Evolutionary conservation across 345 rosid species (phyloP).

Genomic region (Carallia pectinifolia): DNA sequence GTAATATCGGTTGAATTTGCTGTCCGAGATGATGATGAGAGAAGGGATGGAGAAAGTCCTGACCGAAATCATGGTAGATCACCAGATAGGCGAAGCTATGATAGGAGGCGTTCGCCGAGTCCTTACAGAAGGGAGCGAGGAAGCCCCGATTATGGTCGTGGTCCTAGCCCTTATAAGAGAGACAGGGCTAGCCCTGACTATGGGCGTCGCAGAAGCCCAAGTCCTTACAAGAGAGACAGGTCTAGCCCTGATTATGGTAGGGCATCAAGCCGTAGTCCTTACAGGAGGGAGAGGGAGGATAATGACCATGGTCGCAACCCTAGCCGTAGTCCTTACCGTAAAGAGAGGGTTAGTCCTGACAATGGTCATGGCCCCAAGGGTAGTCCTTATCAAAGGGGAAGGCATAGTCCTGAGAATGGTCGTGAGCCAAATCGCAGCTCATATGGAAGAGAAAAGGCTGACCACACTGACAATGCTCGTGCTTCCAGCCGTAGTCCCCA

Average conservation of each 20-base stretch:
- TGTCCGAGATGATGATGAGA: slow-evolving; percentile 80
- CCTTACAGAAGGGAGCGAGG: slow-evolving; percentile 83
- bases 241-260: slow-evolving; percentile 58
- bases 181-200: slow-evolving; percentile 79
- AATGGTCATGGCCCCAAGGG: slow-evolving; percentile 43
- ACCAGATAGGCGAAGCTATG: slow-evolving; percentile 61
- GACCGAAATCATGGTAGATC: slow-evolving; percentile 74
- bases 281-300: slow-evolving; percentile 38
- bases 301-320: slow-evolving; percentile 41
- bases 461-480: slow-evolving; percentile 37
- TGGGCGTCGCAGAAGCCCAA: slow-evolving; percentile 61
- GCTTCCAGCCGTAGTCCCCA: slow-evolving; percentile 45
- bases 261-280: slow-evolving; percentile 43
- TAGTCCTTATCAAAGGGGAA: slow-evolving; percentile 55
- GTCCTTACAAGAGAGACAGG: slow-evolving; percentile 56
- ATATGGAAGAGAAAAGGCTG: slow-evolving; percentile 32
- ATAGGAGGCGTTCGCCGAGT: slow-evolving; percentile 70
- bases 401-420: slow-evolving; percentile 21
- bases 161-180: slow-evolving; percentile 53
- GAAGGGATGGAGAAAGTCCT: slow-evolving; percentile 62
- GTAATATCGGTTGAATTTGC: slow-evolving; percentile 96
- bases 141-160: slow-evolving; percentile 93
- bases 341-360: slow-evolving; percentile 51
- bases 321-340: slow-evolving; percentile 58
- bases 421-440: slow-evolving; percentile 37